Base-by-base conservation (phyloP, 2,329 filamentous ascomycete genomes). In the Thermochaetoides dissita region DNA sequence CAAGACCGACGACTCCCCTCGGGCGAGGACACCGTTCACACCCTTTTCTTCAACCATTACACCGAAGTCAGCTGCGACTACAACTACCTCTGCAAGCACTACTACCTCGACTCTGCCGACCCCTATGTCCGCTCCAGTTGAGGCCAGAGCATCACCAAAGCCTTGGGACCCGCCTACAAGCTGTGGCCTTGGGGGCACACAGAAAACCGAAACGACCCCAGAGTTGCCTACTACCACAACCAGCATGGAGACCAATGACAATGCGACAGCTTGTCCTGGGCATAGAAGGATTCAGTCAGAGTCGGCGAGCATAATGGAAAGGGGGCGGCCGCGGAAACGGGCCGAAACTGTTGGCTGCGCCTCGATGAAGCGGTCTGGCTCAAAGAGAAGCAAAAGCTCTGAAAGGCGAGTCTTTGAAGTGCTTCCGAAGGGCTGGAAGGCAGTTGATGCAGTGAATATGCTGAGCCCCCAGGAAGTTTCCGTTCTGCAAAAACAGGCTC, bases 351-450 rank as follows among this genome's bases (percentile, higher is more conserved):
- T 53, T 41, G 62, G 61, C 30, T 58, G 57, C 7, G 54, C 54
- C 1, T 54, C 58, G 11, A 52, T 60, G 7, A 65, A 65, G 49
- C 58, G 62, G 36, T 55, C 55, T 8, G 61, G 56, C 2, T 65
- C 65, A 2, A 70, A 67, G 56, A 60, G 62, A 40, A 66, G 63
- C 53, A 61, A 63, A 50, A 70, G 66, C 47, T 62, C 67, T 2
- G 75, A 79, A 52, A 66, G 72, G 38, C 65, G 65, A 28, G 74
- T 72, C 0, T 79, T 79, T 45, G 74, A 79, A 53, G 62, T 66
- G 38, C 63, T 82, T n/a, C 79, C 78, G 0, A 65, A 66, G 41
- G 78, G 78, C 1, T 68, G 67, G 55, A 67, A 63, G 44, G 66
- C 71, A 2, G 58, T 56, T n/a, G 68, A 79, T n/a, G 77, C 71